phyloP scores from a whole-genome alignment of 2,329 filamentous ascomycete genomes.

The Zarea fungicola region DNA sequence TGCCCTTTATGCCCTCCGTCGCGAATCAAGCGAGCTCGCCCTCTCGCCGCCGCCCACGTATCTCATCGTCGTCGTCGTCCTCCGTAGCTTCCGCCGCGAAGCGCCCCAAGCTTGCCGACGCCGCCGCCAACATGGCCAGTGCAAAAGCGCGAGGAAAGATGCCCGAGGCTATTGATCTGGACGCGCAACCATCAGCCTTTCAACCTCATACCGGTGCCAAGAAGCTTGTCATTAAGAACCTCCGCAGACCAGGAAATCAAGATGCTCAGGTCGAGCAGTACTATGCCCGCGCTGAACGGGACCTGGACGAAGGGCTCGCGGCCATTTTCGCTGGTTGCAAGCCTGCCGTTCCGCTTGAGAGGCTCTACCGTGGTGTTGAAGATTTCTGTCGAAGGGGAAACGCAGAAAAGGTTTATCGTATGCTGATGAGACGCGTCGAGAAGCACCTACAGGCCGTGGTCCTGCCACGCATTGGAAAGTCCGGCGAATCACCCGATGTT shows the following conservation, averaged over 20 bases:
- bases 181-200: constrained; percentile 42
- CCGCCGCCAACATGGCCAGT: constrained; percentile 26
- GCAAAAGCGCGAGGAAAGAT: constrained; percentile 36
- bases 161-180: constrained; percentile 33
- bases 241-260: constrained; percentile 57
- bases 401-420: constrained; percentile 61
- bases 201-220: constrained; percentile 73
- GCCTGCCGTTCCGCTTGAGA: constrained; percentile 72
- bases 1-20: constrained; percentile 28
- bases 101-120: constrained; percentile 26
- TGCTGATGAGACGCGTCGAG: constrained; percentile 62
- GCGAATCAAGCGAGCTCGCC: constrained; percentile 25
- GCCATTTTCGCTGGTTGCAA: constrained; percentile 64
- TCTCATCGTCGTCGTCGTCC: constrained; percentile 29
- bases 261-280: constrained; percentile 66
- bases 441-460: constrained; percentile 61
- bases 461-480: constrained; percentile 46
- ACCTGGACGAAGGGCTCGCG: constrained; percentile 67
- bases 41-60: constrained; percentile 35
- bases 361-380: constrained; percentile 85
- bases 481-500: constrained; percentile 50
- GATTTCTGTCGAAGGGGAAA: constrained; percentile 79
- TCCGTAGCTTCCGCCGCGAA: constrained; percentile 23
- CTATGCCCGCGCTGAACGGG: constrained; percentile 67
- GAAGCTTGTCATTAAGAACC: constrained; percentile 90